Percentiles rank a stretch among this genome's conserved stretches.
Conservation (phyloP, 2,329 filamentous ascomycete genomes). For the Aspergillus novofumigatus region DNA sequence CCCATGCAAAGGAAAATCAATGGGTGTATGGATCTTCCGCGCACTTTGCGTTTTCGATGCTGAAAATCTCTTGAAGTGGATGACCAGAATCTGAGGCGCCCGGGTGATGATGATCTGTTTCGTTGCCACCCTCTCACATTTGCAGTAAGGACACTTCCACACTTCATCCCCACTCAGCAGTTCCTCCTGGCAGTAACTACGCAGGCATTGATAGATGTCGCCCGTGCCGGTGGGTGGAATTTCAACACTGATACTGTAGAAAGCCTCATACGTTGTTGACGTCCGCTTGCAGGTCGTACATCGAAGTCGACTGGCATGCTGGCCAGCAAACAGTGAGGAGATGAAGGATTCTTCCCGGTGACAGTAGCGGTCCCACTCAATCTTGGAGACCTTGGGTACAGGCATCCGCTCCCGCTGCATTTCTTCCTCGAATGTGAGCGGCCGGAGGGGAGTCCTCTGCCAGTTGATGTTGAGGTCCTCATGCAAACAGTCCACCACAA, state of each 20-base stretch:
- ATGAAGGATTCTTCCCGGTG: slow-evolving; percentile 71
- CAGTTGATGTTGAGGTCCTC: slow-evolving; percentile 77
- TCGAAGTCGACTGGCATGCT: slow-evolving; percentile 58
- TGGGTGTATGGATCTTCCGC: slow-evolving; percentile 65
- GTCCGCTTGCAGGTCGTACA: slow-evolving; percentile 60
- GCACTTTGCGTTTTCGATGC: slow-evolving; percentile 53
- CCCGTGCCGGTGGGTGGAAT: slow-evolving; percentile 59
- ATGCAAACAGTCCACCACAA: slow-evolving; percentile 74
- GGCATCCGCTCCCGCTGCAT: slow-evolving; percentile 57
- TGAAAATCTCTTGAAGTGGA: slow-evolving; percentile 70
- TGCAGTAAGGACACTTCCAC: slow-evolving; percentile 73
- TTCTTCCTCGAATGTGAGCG: slow-evolving; percentile 58
- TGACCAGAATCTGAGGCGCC: slow-evolving; percentile 72
- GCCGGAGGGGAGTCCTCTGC: slow-evolving; percentile 54
- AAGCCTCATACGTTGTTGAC: slow-evolving; percentile 64
- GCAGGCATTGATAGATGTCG: slow-evolving; percentile 65
- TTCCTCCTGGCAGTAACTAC: slow-evolving; percentile 66
- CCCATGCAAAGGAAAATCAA: slow-evolving; percentile 72
- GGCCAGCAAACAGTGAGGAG: slow-evolving; percentile 72
- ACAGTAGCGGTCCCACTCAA: slow-evolving; percentile 70
- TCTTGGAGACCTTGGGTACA: slow-evolving; percentile 61
- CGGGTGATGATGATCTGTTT: slow-evolving; percentile 72
- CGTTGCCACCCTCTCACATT: slow-evolving; percentile 60
- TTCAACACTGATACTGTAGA: slow-evolving; percentile 67
- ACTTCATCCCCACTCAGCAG: slow-evolving; percentile 62